Evolutionary conservation across 225 moss, liverwort and hornwort genomes (phyloP), one percentile per base, ranked within the genome.

Genomic region (Straminergon stramineum): DNA sequence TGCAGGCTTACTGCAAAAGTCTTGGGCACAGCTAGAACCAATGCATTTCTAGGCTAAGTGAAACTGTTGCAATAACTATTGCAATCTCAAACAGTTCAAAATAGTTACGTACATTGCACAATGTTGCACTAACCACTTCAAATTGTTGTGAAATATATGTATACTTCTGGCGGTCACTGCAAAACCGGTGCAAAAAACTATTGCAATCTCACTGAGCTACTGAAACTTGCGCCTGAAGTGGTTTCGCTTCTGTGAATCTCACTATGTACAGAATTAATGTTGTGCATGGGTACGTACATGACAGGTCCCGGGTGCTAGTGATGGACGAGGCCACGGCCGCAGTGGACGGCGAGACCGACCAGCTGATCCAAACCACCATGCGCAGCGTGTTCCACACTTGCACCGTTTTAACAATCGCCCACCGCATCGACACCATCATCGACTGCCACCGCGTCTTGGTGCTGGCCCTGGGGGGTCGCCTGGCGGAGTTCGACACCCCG

Each of bases 261-360:
- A 67, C 35, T 43, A 41, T 41, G 15, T 73, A 43, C 43, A 6
- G 73, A 39, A 16, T 43, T 26, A n/a, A n/a, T n/a, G n/a, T 43
- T 43, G 43, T 14, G 39, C 73, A 43, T 73, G 73, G 73, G 67
- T 67, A 35, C 67, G 19, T 20, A 10, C 19, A 35, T 51, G 51
- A 28, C 60, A 92, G 94, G 89, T 95, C 95, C 16, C 93, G 92
- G 19, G 89, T 95, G 83, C 93, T 96, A 21, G 95, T 96, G 83
- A 95, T 94, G 94, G 96, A 96, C 73, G 96, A 96, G 89, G 96
- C 95, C 20, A 95, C 96, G 17, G 95, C 95, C 30, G 92, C 96
- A 37, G 95, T 96, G 76, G 95, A 96, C 90, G 95, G 95, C 35
- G 92, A 92, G 61, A 95, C 95, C 2, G 95, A 95, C 90, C 92